Base-by-base conservation (phyloP, 2,329 filamentous ascomycete species). In the Scedosporium minutisporum region DNA sequence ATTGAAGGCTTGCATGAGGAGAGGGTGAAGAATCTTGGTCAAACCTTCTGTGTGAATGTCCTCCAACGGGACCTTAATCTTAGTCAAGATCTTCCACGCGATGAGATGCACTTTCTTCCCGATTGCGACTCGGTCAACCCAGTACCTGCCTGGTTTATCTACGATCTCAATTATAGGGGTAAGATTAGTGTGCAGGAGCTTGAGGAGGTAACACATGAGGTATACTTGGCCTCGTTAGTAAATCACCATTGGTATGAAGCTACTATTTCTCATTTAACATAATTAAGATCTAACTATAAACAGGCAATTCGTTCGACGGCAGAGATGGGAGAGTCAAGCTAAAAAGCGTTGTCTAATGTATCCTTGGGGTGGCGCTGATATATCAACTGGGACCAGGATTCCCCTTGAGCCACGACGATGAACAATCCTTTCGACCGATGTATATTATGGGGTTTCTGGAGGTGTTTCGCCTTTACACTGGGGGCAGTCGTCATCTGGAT, bases 381-480 rank as follows among this genome's bases (percentile, higher is more conserved):
- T 44, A 44, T 44, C 41, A 44, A 44, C 41, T 44, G 41, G 41
- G 41, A 9, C 41, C 41, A 44, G 41, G 41, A 44, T 44, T 44
- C 41, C 41, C 41, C 41, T 44, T 44, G 41, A 44, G 41, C 41
- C 41, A 44, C 41, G 41, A 44, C 7, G n/a, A 44, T 44, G 41
- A 44, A 44, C 41, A 44, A 4, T 44, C 9, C 41, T 44, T 44
- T 44, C 7, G 41, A 44, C 41, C 7, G 41, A 44, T 44, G 41
- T 44, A 57, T 27, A 18, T 64, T 38, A 64, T 51, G 61, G 63
- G 59, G 61, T 64, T 53, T 64, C 63, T 23, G 63, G 63, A n/a
- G 63, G 63, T 38, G 63, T 64, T 33, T 64, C 63, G 29, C 61
- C 63, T 51, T 42, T 57, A 42, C 61, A 64, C 58, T 64, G 57